These are phyloP conservation scores for Mycena maculata DNA, from an alignment of 768 basidiomycete species.

Conservation along the genomic window DNA sequence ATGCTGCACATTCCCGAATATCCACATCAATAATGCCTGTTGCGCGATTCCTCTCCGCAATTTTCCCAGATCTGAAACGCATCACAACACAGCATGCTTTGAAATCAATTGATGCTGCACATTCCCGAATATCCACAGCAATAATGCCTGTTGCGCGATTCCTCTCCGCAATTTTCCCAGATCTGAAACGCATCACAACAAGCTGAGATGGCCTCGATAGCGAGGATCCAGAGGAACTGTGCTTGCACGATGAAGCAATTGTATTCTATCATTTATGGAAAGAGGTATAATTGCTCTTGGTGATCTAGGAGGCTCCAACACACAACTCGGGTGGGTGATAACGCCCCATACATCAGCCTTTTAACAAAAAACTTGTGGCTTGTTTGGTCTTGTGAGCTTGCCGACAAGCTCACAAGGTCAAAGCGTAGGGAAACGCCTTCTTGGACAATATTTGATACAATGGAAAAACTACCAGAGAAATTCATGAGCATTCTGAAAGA, in stretches of 20 bases:
- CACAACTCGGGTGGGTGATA: slow-evolving; percentile 10
- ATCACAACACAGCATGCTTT: slow-evolving; percentile 12
- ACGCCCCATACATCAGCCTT: too few relatives aligned
- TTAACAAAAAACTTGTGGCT: too few relatives aligned
- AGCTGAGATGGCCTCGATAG: slow-evolving; percentile 7
- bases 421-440: too few relatives aligned
- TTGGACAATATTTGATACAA: too few relatives aligned
- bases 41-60: slow-evolving; percentile 16
- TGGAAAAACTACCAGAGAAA: too few relatives aligned
- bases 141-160: slow-evolving; percentile 15
- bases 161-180: slow-evolving; percentile 17
- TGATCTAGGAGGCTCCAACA: slow-evolving; percentile 12
- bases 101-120: slow-evolving; percentile 5
- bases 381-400: too few relatives aligned
- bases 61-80: slow-evolving; percentile 10
- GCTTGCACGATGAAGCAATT: slow-evolving; percentile 5
- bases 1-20: slow-evolving; percentile 16
- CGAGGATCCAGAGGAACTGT: slow-evolving; percentile 2
- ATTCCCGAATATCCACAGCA: slow-evolving; percentile 13
- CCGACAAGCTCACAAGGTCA: too few relatives aligned
- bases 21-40: slow-evolving; percentile 9
- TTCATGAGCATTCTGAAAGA: too few relatives aligned
- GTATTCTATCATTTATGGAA: slow-evolving; percentile 14
- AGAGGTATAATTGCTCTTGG: slow-evolving; percentile 22
- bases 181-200: slow-evolving; percentile 2